These are phyloP conservation scores for Canavalia gladiata DNA, from an alignment of 306 rosid genomes.

Conservation along the genomic window DNA sequence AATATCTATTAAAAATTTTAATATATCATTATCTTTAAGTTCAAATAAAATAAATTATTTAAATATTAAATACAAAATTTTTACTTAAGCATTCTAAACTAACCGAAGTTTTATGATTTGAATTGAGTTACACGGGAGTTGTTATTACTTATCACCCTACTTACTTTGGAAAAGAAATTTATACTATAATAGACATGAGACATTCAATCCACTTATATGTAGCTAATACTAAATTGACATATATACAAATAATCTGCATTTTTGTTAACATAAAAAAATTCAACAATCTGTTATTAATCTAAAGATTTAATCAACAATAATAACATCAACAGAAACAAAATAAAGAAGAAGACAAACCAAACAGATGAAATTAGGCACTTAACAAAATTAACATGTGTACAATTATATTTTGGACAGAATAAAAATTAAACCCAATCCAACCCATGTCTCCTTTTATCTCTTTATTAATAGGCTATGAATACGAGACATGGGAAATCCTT, in stretches of 20 bases:
- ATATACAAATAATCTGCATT: not conserved
- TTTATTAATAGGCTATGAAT: conserved; percentile 1
- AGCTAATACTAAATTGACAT: not conserved
- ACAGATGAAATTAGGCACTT: not conserved
- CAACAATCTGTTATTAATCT: not conserved
- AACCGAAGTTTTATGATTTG: not conserved
- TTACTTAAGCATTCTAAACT: not conserved
- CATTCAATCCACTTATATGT: not conserved
- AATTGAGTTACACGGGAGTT: not conserved
- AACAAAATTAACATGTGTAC: conserved; percentile 2
- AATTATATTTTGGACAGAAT: not conserved
- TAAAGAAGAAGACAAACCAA: not conserved
- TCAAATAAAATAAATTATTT: no score
- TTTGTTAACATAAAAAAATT: not conserved
- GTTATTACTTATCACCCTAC: not conserved
- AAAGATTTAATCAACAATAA: not conserved
- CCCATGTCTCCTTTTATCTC: not conserved
- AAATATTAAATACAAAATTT: no score
- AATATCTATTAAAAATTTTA: no score
- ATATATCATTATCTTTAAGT: no score
- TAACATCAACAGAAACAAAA: not conserved
- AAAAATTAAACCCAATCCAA: not conserved
- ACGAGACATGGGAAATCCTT: no score
- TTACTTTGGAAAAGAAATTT: not conserved
- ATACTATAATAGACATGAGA: not conserved